Evolutionary conservation across 768 basidiomycete genomes (phyloP).

Genomic region (Amyloporia xantha): DNA sequence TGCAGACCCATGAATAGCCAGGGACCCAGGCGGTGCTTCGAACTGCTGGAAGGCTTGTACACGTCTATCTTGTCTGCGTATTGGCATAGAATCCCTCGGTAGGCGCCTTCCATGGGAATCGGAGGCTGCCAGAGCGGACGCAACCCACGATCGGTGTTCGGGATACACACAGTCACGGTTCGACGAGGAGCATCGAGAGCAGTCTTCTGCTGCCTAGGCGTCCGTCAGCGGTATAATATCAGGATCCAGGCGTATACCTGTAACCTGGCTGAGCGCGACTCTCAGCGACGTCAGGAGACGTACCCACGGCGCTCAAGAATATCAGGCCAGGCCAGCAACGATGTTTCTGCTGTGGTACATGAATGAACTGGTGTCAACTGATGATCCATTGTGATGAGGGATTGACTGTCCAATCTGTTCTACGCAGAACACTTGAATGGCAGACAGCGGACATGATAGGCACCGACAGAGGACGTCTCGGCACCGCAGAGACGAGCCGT

Average conservation of each 20-base stretch:
- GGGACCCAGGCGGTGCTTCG: no score
- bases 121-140: not conserved
- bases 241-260: not conserved
- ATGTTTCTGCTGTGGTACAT: no score
- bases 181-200: not conserved
- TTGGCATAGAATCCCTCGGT: not conserved
- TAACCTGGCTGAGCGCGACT: no score
- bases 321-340: not conserved
- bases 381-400: no score
- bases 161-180: not conserved
- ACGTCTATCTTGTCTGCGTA: no score
- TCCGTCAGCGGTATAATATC: not conserved
- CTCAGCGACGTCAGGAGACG: not conserved
- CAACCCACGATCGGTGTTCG: not conserved
- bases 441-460: not conserved
- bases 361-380: no score
- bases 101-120: not conserved
- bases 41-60: no score
- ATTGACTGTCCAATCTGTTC: no score
- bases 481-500: not conserved
- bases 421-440: not conserved
- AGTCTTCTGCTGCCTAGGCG: not conserved
- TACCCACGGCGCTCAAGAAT: constrained; percentile 2
- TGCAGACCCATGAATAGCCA: no score
- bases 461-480: not conserved